Percentiles rank a stretch among this genome's conserved stretches.
These are phyloP conservation scores for Pseudofabraea citricarpa DNA, from an alignment of 2,329 filamentous ascomycete species.

Conservation along the genomic window DNA sequence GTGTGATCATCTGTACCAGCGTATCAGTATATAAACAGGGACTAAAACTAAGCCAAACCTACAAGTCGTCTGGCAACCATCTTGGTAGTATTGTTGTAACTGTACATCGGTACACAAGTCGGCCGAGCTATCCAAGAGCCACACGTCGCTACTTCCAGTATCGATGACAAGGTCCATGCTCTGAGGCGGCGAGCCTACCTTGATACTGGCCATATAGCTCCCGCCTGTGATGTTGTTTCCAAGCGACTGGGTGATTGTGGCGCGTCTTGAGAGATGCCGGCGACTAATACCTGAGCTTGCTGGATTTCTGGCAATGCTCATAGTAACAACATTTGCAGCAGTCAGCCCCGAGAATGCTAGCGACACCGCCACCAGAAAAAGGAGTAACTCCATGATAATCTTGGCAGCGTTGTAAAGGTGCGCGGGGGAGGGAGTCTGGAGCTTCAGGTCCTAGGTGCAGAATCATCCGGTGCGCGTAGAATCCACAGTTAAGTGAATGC, in stretches of 20 bases:
- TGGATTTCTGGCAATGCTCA: not conserved
- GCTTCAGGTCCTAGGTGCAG: too few species aligned
- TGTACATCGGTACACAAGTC: conserved; percentile 10
- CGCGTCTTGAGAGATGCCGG: not conserved
- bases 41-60: conserved; percentile 40
- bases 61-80: conserved; percentile 36
- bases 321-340: not conserved
- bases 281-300: not conserved
- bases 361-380: too few species aligned
- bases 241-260: conserved; percentile 14
- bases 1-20: conserved; percentile 39
- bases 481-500: too few species aligned
- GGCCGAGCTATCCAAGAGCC: conserved; percentile 40
- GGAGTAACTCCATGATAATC: too few species aligned
- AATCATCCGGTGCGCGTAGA: too few species aligned
- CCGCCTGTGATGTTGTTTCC: conserved; percentile 49
- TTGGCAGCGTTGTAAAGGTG: too few species aligned
- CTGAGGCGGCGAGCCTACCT: conserved; percentile 56
- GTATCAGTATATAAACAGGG: not conserved
- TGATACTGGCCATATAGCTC: conserved; percentile 42
- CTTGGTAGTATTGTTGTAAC: conserved; percentile 26
- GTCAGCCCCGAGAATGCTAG: not conserved
- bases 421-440: too few species aligned
- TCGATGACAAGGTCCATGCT: conserved; percentile 50
- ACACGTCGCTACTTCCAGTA: conserved; percentile 60